phyloP scores from a whole-genome alignment of 1,139 yeast species.

The Blastobotrys ciferrii region DNA sequence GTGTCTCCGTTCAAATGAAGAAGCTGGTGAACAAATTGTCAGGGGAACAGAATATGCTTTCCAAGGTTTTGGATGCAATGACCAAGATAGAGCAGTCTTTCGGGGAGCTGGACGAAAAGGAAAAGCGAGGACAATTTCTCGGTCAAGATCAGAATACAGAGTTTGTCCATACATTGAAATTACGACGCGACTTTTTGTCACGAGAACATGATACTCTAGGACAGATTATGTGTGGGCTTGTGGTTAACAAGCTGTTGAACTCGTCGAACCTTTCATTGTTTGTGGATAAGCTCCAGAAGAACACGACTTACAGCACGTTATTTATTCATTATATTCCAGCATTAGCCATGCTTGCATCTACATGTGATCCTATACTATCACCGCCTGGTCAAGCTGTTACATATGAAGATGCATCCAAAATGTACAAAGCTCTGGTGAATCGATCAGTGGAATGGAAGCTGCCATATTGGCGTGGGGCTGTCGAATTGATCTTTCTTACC shows the following conservation, averaged over 20 bases:
- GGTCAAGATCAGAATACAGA: slow-evolving; percentile 47
- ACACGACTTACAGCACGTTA: slow-evolving; percentile 56
- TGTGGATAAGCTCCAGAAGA: slow-evolving; percentile 9
- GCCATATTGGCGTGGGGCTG: slow-evolving; percentile 49
- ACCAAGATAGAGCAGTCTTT: slow-evolving; percentile 55
- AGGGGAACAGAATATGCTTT: slow-evolving; percentile 25
- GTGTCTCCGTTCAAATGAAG: slow-evolving; percentile 21
- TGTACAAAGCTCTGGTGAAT: slow-evolving; percentile 13
- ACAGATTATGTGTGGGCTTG: slow-evolving; percentile 46
- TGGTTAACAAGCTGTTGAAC: slow-evolving; percentile 37
- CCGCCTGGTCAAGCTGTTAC: slow-evolving; percentile 10
- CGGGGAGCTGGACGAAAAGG: slow-evolving; percentile 54
- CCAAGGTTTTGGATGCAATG: slow-evolving; percentile 52
- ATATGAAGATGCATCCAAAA: slow-evolving; percentile 20
- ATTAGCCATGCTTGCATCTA: slow-evolving; percentile 31
- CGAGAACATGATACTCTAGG: slow-evolving; percentile 72
- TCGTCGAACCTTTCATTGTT: slow-evolving; percentile 3
- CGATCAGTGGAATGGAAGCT: slow-evolving; percentile 29
- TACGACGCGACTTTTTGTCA: slow-evolving; percentile 60
- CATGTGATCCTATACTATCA: slow-evolving; percentile 23
- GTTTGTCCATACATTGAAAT: slow-evolving; percentile 55
- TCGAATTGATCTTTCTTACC: slow-evolving; percentile 59
- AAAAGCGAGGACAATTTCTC: slow-evolving; percentile 63
- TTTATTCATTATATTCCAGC: slow-evolving; percentile 66
- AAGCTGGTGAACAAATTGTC: slow-evolving; percentile 28